Conservation (phyloP, 148 eudicot genomes). For the Chenopodium suecicum region DNA sequence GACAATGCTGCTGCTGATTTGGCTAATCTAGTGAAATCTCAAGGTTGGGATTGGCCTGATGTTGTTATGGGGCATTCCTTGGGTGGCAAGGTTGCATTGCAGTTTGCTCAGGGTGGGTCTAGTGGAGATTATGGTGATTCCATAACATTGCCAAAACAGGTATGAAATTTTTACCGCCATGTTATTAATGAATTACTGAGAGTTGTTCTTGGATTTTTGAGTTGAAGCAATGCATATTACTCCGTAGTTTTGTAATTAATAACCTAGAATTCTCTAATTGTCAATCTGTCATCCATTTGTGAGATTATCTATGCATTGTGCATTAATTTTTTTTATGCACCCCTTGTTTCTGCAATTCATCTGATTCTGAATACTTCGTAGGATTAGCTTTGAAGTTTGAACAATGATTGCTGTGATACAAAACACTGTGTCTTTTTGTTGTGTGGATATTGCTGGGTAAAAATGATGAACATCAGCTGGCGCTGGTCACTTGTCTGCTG, state of each 20-base stretch:
- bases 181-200: not conserved
- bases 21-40: conserved; percentile 65
- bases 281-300: not conserved
- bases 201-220: not conserved
- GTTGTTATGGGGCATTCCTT: conserved; percentile 89
- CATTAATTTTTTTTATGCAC: not conserved
- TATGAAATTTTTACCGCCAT: conserved; percentile 13
- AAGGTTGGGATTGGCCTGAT: conserved; percentile 94
- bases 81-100: conserved; percentile 95
- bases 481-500: not conserved
- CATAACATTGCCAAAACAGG: conserved; percentile 81
- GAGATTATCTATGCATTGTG: not conserved
- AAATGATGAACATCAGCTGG: not conserved
- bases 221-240: not conserved
- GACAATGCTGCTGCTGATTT: conserved; percentile 86
- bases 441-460: not conserved
- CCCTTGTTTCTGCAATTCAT: not conserved
- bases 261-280: not conserved
- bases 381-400: not conserved
- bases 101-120: conserved; percentile 67
- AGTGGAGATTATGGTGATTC: conserved; percentile 64
- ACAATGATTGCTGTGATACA: not conserved
- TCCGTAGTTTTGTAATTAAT: not conserved
- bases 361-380: not conserved
- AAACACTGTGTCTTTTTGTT: not conserved